Conservation (phyloP, 108 stramenopile species). For the Parmales sp. region DNA sequence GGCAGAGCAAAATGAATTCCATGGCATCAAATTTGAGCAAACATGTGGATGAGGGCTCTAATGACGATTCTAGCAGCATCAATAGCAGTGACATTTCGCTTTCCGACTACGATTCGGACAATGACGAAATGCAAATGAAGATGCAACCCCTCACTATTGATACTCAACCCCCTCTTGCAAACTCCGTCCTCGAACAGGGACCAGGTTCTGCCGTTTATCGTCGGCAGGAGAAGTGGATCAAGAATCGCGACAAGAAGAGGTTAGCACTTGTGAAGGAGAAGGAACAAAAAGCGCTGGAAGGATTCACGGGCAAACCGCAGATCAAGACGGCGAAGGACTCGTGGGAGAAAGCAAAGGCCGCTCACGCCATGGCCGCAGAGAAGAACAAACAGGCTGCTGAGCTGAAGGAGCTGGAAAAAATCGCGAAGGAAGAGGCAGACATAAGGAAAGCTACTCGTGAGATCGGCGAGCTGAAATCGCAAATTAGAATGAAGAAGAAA, state of each 20-base stretch:
- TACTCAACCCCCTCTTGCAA: too few species aligned
- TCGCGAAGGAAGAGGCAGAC: background rate
- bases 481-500: background rate
- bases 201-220: background rate
- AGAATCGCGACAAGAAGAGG: background rate
- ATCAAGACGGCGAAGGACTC: background rate
- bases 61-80: background rate
- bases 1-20: too few species aligned
- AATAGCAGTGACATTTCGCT: background rate
- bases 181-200: too few species aligned
- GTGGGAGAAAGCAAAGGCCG: background rate
- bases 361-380: background rate
- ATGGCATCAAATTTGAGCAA: too few species aligned
- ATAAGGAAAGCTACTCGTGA: background rate
- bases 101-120: background rate
- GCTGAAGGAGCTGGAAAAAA: background rate
- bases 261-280: background rate
- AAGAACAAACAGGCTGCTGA: background rate
- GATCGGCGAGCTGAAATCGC: background rate
- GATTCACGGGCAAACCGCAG: conserved; percentile 8
- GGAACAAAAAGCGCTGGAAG: background rate
- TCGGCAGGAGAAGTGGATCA: conserved; percentile 6
- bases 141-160: background rate
- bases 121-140: background rate
- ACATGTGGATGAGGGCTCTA: background rate